Evolutionary conservation across 495 filamentous ascomycete species (phyloP).

Genomic region (Patellaria atrata): DNA sequence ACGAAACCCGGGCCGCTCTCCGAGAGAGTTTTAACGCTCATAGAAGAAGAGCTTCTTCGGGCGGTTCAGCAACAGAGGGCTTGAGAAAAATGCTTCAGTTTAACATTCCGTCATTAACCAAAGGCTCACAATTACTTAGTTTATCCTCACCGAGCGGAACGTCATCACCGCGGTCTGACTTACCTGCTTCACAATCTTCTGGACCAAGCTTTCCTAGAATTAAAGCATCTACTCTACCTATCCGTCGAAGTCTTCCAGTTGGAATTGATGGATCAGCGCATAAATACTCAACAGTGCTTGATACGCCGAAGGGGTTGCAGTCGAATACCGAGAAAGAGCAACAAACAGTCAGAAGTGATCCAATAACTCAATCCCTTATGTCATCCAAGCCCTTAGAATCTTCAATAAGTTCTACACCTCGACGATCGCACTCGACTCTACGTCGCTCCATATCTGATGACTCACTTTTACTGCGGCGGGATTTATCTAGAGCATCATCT

Average conservation of each 20-base stretch:
- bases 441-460: slow-evolving; percentile 60
- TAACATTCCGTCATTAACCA: slow-evolving; percentile 17
- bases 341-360: too few species aligned
- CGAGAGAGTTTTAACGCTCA: slow-evolving; percentile 22
- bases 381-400: slow-evolving; percentile 22
- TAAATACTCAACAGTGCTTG: too few species aligned
- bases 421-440: slow-evolving; percentile 23
- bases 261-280: too few species aligned
- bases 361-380: slow-evolving; percentile 29
- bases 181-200: too few species aligned
- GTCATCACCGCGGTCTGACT: too few species aligned
- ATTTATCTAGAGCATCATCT: slow-evolving; percentile 63
- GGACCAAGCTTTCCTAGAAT: too few species aligned
- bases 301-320: too few species aligned
- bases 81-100: slow-evolving; percentile 17
- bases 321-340: too few species aligned
- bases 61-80: slow-evolving; percentile 10
- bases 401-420: background rate
- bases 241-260: too few species aligned
- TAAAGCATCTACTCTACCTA: too few species aligned
- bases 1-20: slow-evolving; percentile 12
- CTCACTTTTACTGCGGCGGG: slow-evolving; percentile 41
- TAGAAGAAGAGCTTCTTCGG: slow-evolving; percentile 14
- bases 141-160: slow-evolving; percentile 15
- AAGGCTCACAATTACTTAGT: slow-evolving; percentile 9